Evolutionary conservation across 345 rosid species (phyloP), one percentile per base, ranked within the genome.

Genomic region (Euphorbia peplus): DNA sequence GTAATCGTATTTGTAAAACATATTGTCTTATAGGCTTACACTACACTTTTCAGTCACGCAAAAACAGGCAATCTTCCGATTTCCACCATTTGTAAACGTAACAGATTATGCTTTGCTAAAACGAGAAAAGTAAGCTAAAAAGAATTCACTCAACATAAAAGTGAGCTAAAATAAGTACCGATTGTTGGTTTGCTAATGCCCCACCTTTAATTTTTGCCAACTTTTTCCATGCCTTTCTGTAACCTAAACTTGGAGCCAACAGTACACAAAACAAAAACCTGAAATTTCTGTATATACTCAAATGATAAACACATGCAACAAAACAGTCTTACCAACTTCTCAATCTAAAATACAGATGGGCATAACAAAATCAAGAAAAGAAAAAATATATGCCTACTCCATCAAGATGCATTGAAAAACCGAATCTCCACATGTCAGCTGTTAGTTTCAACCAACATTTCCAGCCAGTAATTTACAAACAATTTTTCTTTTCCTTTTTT

Each of bases 401-500:
- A 48, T 11, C 24, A 26, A 57, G 24, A 18, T 64, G 55, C 26
- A 22, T 64, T 46, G 58, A 19, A 60, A 50, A 67, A 47, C 4
- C 50, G 12, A 60, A 44, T 61, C 57, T 13, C 61, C 22, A n/a
- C 63, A 26, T 48, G 66, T 56, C 66, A 73, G 59, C 65, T 32
- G 46, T 69, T 68, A 53, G 72, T 58, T 25, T 42, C 66, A 63
- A 67, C 72, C 73, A 63, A 58, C 75, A 44, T 78, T 65, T 78
- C 70, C 75, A 74, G 32, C 51, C 66, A 66, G 12, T 22, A 50
- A 70, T 72, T 24, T 70, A 70, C 79, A 78, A 46, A 50, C 56
- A 64, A 48, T 16, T 39, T 65, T 64, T 44, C 48, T 14, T 48
- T 50, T 44, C 4, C 29, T 61, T 64, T 18, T 47, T 15, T 41